Conservation (phyloP, 257 asterid genomes). For the Plantago ovata region DNA sequence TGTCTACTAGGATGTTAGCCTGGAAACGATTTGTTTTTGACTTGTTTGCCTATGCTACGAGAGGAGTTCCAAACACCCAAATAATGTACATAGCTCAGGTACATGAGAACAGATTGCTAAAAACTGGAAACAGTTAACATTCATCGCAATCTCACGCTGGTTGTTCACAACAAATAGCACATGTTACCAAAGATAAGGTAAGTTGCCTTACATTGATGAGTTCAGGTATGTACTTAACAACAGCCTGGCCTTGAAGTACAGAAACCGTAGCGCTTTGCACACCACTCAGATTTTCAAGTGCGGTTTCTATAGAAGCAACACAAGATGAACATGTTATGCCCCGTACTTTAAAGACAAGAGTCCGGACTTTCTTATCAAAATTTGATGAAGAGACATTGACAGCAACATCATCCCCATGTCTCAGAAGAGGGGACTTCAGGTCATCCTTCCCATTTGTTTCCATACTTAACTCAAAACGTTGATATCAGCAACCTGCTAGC, state of each 20-base stretch:
- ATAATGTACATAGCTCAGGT: neutral
- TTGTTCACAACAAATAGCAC: neutral
- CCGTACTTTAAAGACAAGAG: slow-evolving; percentile 66
- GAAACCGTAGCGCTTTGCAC: slow-evolving; percentile 68
- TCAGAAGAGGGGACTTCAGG: slow-evolving; percentile 66
- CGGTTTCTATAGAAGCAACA: slow-evolving; percentile 78
- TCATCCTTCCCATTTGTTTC: slow-evolving; percentile 60
- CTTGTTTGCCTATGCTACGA: neutral
- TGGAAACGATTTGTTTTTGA: too few relatives aligned
- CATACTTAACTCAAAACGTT: slow-evolving; percentile 33
- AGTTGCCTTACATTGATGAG: slow-evolving; percentile 55
- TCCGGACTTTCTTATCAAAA: slow-evolving; percentile 51
- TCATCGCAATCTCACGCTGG: too few relatives aligned
- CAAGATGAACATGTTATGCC: slow-evolving; percentile 93
- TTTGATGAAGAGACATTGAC: slow-evolving; percentile 30
- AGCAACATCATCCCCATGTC: slow-evolving; percentile 43
- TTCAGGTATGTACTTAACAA: slow-evolving; percentile 76
- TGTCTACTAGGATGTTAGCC: too few relatives aligned
- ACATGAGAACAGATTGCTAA: neutral
- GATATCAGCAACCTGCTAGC: slow-evolving; percentile 19
- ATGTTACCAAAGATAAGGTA: slow-evolving; percentile 6
- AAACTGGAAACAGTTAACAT: neutral
- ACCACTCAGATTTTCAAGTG: slow-evolving; percentile 64
- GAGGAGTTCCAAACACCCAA: neutral
- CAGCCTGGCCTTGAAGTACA: slow-evolving; percentile 91